Evolutionary conservation across 345 rosid species (phyloP).

Genomic region (Aquilaria sinensis): DNA sequence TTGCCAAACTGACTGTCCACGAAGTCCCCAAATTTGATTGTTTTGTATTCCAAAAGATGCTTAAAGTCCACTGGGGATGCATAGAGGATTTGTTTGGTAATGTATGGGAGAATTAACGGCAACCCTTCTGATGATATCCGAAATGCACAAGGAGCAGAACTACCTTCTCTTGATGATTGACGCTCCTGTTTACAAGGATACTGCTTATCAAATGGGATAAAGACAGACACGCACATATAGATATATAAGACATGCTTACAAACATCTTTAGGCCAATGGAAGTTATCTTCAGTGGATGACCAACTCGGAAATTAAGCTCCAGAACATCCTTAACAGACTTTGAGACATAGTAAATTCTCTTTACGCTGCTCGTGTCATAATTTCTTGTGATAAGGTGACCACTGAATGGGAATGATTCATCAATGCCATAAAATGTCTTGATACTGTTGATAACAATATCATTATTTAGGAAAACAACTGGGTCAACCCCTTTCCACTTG

Average conservation of each 20-base stretch:
- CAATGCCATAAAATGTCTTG: constrained; percentile 75
- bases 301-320: constrained; percentile 65
- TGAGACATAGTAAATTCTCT: constrained; percentile 88
- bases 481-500: constrained; percentile 94
- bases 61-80: constrained; percentile 68
- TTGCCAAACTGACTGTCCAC: constrained; percentile 58
- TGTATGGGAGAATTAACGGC: constrained; percentile 78
- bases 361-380: constrained; percentile 67
- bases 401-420: constrained; percentile 58
- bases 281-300: constrained; percentile 81
- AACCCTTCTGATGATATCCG: constrained; percentile 95
- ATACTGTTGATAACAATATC: constrained; percentile 56
- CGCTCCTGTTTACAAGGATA: constrained; percentile 45
- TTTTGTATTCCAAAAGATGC: constrained; percentile 73
- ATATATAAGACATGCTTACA: constrained; percentile 42
- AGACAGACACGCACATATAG: neutral
- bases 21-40: constrained; percentile 65
- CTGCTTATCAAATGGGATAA: neutral
- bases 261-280: constrained; percentile 95
- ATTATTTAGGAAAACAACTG: constrained; percentile 75
- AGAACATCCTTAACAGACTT: constrained; percentile 73
- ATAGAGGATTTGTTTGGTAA: constrained; percentile 72
- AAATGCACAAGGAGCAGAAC: constrained; percentile 62
- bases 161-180: constrained; percentile 82
- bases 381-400: constrained; percentile 88